Evolutionary conservation across 768 basidiomycete species (phyloP), one percentile per base, ranked within the genome.

Genomic region (Auriscalpium vulgare): DNA sequence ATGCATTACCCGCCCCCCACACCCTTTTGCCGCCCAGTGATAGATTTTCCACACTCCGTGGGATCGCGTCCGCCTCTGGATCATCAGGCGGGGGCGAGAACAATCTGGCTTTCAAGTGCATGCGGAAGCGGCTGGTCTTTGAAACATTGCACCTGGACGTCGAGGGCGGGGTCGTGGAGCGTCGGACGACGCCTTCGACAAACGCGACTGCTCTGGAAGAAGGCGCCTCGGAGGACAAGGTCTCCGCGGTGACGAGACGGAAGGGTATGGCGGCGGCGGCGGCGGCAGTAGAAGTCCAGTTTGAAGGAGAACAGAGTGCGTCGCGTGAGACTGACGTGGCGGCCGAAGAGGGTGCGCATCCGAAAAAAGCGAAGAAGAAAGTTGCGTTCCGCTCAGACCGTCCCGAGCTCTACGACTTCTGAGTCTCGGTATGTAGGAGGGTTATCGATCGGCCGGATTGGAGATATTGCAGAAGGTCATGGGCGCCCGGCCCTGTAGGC

Each of bases 61-160:
- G 92, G 11, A 74, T 95, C 49, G 80, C 80, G 46, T 78, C 80
- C 2, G 77, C 81, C 21, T 72, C 76, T 16, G 71, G 67, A 37
- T 72, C 73, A 3, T 73, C 72, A 11, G 78, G 79, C 8, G 83
- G 83, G n/a, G 89, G 94, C 8, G 95, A 97, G 68, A 98, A 98
- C 71, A 97, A 98, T 64, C 78, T 99, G 8, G 93, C 88, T 11
- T 99, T 98, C 78, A 89, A 86, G 67, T 88, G 91, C 65, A 97
- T 86, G 64, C 77, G 95, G 63, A 92, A 89, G 67, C 75, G 92
- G 50, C 77, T 97, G 55, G 73, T 95, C 19, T 82, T 98, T 62
- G 95, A 97, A 73, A 97, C 93, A 23, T 74, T 97, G 56, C 92
- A 95, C 70, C 74, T 95, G 23, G 86, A 88, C 67, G 74, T 90